A percentile compares a stretch with the other conserved stretches of the same genome.
phyloP scores from a whole-genome alignment of 2,329 filamentous ascomycete species.

The Claviceps citrina region DNA sequence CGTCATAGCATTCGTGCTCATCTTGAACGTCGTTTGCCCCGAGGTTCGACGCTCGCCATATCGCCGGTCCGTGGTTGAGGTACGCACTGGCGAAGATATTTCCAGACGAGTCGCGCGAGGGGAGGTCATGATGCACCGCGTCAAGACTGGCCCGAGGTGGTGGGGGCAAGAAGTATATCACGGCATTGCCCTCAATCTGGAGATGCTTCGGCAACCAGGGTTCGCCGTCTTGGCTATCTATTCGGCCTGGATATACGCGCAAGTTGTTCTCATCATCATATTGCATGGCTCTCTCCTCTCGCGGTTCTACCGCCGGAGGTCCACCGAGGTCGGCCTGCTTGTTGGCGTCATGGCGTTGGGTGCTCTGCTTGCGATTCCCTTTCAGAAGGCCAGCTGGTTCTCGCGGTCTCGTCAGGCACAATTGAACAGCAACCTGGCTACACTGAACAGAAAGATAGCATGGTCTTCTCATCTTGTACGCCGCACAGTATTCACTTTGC shows the following conservation, averaged over 20 bases:
- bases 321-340: constrained; percentile 50
- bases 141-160: constrained; percentile 55
- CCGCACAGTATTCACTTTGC: constrained; percentile 49
- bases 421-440: constrained; percentile 50
- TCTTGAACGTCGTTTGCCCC: constrained; percentile 56
- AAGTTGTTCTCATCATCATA: constrained; percentile 57
- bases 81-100: constrained; percentile 36
- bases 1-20: constrained; percentile 45
- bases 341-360: constrained; percentile 53
- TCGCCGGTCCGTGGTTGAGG: constrained; percentile 51
- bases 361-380: constrained; percentile 52
- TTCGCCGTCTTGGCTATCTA: constrained; percentile 61
- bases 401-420: constrained; percentile 46
- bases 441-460: constrained; percentile 44
- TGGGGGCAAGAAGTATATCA: constrained; percentile 66
- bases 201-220: constrained; percentile 60
- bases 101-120: constrained; percentile 50
- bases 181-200: constrained; percentile 46
- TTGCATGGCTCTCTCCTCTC: constrained; percentile 59
- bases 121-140: constrained; percentile 62
- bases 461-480: constrained; percentile 62
- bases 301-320: constrained; percentile 46
- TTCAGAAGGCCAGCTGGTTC: constrained; percentile 56
- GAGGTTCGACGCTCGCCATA: constrained; percentile 57
- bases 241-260: constrained; percentile 62